Conservation (phyloP, 2,329 filamentous ascomycete species). For the Iodosphaeria phyllophila region DNA sequence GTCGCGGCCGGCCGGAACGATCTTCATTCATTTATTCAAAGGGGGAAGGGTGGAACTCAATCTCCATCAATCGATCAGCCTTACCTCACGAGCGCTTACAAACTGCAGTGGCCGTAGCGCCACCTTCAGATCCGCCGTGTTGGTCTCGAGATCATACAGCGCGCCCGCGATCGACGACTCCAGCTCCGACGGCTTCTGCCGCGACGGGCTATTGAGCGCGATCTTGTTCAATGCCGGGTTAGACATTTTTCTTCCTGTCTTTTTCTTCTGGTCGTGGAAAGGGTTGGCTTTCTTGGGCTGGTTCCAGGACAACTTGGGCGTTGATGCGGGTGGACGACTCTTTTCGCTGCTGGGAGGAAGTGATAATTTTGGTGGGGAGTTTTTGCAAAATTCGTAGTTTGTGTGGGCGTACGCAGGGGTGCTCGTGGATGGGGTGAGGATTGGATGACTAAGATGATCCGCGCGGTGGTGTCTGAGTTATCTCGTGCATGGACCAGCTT, state of each 20-base stretch:
- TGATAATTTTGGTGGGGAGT: too few relatives aligned
- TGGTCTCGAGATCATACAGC: slow-evolving; percentile 97
- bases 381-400: too few relatives aligned
- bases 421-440: too few relatives aligned
- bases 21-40: neutral
- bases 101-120: slow-evolving; percentile 96
- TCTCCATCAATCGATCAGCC: slow-evolving; percentile 21
- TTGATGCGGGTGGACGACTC: too few relatives aligned
- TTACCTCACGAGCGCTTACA: slow-evolving; percentile 98
- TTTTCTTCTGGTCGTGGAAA: slow-evolving; percentile 2
- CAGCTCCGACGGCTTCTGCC: slow-evolving; percentile 90
- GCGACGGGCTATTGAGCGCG: slow-evolving; percentile 88
- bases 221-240: slow-evolving; percentile 88
- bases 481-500: too few relatives aligned
- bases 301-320: slow-evolving; percentile 1
- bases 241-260: slow-evolving; percentile 28
- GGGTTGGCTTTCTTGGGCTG: slow-evolving; percentile 2
- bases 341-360: too few relatives aligned
- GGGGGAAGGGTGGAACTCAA: neutral
- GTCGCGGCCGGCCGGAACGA: slow-evolving; percentile 5
- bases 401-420: too few relatives aligned
- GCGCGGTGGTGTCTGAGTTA: too few relatives aligned
- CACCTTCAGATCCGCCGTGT: slow-evolving; percentile 94
- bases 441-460: too few relatives aligned
- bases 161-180: slow-evolving; percentile 94